Base-by-base conservation (phyloP, 2,329 filamentous ascomycete species). In the Zymoseptoria tritici region DNA sequence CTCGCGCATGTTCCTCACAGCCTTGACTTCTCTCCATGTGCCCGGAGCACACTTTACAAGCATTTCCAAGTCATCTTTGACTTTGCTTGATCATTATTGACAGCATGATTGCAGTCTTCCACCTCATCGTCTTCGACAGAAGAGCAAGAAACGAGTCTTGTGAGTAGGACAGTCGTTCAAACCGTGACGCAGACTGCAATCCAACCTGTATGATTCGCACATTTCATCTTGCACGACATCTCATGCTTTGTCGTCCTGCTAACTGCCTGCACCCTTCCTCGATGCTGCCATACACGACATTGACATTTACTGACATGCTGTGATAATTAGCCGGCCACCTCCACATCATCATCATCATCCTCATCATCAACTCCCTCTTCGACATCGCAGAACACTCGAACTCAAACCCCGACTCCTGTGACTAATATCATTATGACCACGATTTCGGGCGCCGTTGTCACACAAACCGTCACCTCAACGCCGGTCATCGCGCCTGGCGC, bases 391-490 rank as follows among this genome's bases (percentile, higher is more conserved):
- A 58, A 57, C 49, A 49, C 62, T 21, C 49, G 60, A 7, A 61
- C 64, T 11, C 49, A 60, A 6, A 61, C 64, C 9, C 65, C 68
- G 6, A 67, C 71, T 6, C 71, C 74, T 2, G 66, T 75, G 46
- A 74, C 71, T 7, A 74, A 68, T 56, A 67, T 74, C 4, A 71
- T 72, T 22, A 68, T 76, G 11, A 67, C 78, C n/a, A 80, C 77
- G 0, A 69, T 78, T 21, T 77, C 76, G 20, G 78, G 78, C 20
- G 69, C 67, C 2, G 60, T 76, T 4, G 69, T 79, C 0, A 80
- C 78, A 4, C 70, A 78, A 36, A 80, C 77, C 1, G 72, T 81
- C 13, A 75, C 78, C 3, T 70, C 71, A 9, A 76, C 71, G 19
- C 73, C 74, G 11, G 68, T 71, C 1, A 60, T 64, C 21, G 64